These are phyloP conservation scores for Phytopythium delawarense DNA, from an alignment of 352 stramenopile genomes.

Conservation along the genomic window DNA sequence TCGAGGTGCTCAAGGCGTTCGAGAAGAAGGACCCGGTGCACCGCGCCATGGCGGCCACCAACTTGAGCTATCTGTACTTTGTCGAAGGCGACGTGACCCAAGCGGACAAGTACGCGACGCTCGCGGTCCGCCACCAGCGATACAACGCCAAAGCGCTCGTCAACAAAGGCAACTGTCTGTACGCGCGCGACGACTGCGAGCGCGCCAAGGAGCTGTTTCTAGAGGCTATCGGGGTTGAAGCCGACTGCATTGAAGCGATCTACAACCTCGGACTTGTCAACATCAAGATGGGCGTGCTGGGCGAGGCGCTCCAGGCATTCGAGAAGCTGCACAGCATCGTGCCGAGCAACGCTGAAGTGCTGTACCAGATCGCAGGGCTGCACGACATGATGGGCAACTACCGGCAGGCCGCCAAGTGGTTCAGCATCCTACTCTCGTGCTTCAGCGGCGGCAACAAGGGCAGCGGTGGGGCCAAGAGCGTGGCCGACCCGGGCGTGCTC, in stretches of 20 bases:
- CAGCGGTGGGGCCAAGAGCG: slow-evolving; percentile 56
- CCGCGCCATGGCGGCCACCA: slow-evolving; percentile 93
- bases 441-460: slow-evolving; percentile 79
- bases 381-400: slow-evolving; percentile 92
- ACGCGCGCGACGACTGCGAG: slow-evolving; percentile 91
- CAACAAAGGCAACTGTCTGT: slow-evolving; percentile 97
- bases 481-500: slow-evolving; percentile 74
- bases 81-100: slow-evolving; percentile 90
- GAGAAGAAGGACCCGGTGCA: slow-evolving; percentile 94
- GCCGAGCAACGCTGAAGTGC: slow-evolving; percentile 87
- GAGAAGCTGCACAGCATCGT: slow-evolving; percentile 96
- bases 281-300: slow-evolving; percentile 84
- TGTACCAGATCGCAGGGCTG: slow-evolving; percentile 95
- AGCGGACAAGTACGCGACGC: slow-evolving; percentile 90
- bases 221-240: slow-evolving; percentile 93
- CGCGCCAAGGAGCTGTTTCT: slow-evolving; percentile 95
- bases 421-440: slow-evolving; percentile 92
- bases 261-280: slow-evolving; percentile 94
- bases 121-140: slow-evolving; percentile 91
- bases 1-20: slow-evolving; percentile 93
- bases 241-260: slow-evolving; percentile 94
- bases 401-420: slow-evolving; percentile 89
- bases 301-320: slow-evolving; percentile 94
- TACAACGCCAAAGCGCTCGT: slow-evolving; percentile 97
- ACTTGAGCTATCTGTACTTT: slow-evolving; percentile 97